These are phyloP conservation scores for Sequoiadendron giganteum DNA, from an alignment of 75 land plant genomes.

Conservation along the genomic window DNA sequence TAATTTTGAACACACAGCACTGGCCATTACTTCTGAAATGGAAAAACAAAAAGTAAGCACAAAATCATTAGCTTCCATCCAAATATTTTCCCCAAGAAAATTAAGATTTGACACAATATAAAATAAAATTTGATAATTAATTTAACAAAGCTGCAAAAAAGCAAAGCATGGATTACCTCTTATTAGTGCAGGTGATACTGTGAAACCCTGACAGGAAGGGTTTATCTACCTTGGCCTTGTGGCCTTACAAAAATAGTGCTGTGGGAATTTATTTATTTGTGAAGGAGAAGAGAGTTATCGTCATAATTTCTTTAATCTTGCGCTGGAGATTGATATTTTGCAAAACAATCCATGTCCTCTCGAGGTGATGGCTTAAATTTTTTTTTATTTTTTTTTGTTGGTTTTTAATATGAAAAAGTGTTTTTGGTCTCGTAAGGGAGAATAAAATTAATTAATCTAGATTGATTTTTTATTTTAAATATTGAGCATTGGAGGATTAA, in stretches of 20 bases:
- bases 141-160: neutral
- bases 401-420: too few relatives aligned
- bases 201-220: neutral
- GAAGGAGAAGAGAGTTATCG: neutral
- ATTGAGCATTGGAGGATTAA: too few relatives aligned
- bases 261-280: neutral
- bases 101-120: neutral
- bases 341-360: too few relatives aligned
- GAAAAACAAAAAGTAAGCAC: neutral
- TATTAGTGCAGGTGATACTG: neutral
- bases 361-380: too few relatives aligned
- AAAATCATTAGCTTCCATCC: neutral
- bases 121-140: neutral
- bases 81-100: neutral
- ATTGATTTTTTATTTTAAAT: too few relatives aligned
- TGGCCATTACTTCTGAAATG: slow-evolving; percentile 11
- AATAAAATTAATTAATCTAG: too few relatives aligned
- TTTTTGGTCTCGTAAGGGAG: too few relatives aligned
- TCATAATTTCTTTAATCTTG: neutral
- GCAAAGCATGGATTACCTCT: neutral
- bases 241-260: neutral
- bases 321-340: too few relatives aligned
- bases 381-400: too few relatives aligned
- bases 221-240: neutral
- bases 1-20: neutral